A percentile compares a stretch with the other conserved stretches of the same genome.
phyloP scores from a whole-genome alignment of 768 basidiomycete genomes.

The Rhodotorula babjevae region DNA sequence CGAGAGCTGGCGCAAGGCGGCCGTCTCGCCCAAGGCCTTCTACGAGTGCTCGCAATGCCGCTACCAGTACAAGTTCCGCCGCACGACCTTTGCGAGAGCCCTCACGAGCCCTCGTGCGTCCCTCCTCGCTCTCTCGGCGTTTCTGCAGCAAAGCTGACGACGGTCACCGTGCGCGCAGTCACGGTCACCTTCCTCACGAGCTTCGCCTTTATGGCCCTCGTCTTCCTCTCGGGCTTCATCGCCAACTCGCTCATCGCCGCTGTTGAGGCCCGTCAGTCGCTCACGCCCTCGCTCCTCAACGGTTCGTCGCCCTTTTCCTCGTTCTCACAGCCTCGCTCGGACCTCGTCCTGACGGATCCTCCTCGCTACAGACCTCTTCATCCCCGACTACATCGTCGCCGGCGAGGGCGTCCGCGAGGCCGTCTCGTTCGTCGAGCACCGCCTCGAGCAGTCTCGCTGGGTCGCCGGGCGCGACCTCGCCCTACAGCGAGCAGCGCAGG shows the following conservation, averaged over 20 bases:
- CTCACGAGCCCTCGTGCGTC: constrained; percentile 10
- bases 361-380: constrained; percentile 19
- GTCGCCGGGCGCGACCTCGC: neutral
- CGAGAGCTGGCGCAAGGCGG: constrained; percentile 21
- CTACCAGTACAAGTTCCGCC: constrained; percentile 17
- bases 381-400: constrained; percentile 29
- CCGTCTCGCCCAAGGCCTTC: constrained; percentile 3
- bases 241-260: constrained; percentile 28
- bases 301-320: neutral
- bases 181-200: constrained; percentile 16
- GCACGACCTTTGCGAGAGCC: neutral
- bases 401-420: constrained; percentile 35
- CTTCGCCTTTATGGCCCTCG: constrained; percentile 9
- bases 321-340: neutral
- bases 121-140: neutral
- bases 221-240: constrained; percentile 27
- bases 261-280: constrained; percentile 1
- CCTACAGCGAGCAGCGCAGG: neutral
- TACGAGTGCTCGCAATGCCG: constrained; percentile 12
- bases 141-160: too few species aligned
- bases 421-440: constrained; percentile 24
- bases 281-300: neutral
- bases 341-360: neutral
- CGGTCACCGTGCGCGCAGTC: neutral
- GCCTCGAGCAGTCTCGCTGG: constrained; percentile 8